Evolutionary conservation across 441 rosid species (phyloP).

Genomic region (Pelargonium australe): DNA sequence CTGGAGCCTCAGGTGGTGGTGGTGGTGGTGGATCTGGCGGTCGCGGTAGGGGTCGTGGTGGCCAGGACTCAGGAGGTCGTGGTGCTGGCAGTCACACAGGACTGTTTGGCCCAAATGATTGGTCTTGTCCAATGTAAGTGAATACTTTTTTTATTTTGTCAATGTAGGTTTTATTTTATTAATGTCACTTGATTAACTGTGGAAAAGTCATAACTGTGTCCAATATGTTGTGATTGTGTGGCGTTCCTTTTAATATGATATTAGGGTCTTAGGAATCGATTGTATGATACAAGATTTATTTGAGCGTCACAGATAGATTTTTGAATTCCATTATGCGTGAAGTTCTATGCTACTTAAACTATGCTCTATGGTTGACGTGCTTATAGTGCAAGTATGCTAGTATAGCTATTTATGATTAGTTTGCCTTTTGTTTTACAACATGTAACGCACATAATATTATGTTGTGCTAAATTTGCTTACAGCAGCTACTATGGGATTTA

Average conservation of each 20-base stretch:
- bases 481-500: too few species aligned
- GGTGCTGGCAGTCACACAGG: conserved; percentile 61
- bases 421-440: too few species aligned
- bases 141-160: conserved; percentile 7
- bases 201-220: too few species aligned
- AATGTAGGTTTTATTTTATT: too few species aligned
- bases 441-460: not conserved
- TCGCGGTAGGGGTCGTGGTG: conserved; percentile 78
- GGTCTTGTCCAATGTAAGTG: conserved; percentile 97
- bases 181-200: too few species aligned
- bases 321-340: not conserved
- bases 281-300: too few species aligned
- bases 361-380: not conserved
- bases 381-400: not conserved
- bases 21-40: conserved; percentile 66
- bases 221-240: too few species aligned
- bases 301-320: not conserved
- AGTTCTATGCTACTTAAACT: not conserved
- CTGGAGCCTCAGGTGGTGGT: conserved; percentile 75
- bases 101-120: conserved; percentile 96
- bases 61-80: conserved; percentile 38
- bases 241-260: too few species aligned
- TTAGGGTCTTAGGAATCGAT: too few species aligned
- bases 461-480: too few species aligned
- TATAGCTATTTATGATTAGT: too few species aligned